phyloP scores from a whole-genome alignment of 2,329 filamentous ascomycete genomes.

The Venturia carpophila region DNA sequence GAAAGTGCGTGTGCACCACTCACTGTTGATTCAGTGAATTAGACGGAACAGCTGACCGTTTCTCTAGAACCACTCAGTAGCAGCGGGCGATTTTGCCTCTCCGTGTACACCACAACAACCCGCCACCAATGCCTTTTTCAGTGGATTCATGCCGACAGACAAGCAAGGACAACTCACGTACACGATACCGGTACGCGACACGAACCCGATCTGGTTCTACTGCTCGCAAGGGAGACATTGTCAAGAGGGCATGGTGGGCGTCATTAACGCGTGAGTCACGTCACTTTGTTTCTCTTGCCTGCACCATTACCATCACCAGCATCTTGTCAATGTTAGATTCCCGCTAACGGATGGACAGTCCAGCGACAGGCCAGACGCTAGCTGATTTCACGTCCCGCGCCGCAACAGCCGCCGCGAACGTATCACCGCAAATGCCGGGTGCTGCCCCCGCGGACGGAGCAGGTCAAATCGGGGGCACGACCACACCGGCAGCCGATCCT shows the following conservation, averaged over 20 bases:
- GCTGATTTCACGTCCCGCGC: conserved; percentile 8
- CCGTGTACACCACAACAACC: conserved; percentile 53
- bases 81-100: conserved; percentile 65
- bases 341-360: neutral
- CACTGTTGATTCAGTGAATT: too few relatives aligned
- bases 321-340: neutral
- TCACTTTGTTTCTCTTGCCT: neutral
- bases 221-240: conserved; percentile 70
- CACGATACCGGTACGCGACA: conserved; percentile 61
- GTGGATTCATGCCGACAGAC: conserved; percentile 51
- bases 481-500: neutral
- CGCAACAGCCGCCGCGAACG: conserved; percentile 5
- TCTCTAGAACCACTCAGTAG: conserved; percentile 63
- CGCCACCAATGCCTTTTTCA: conserved; percentile 51
- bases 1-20: conserved; percentile 28
- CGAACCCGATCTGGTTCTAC: conserved; percentile 69
- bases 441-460: neutral
- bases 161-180: conserved; percentile 51
- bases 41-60: neutral
- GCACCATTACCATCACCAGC: neutral
- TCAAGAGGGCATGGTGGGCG: conserved; percentile 65
- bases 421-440: neutral
- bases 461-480: neutral
- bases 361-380: conserved; percentile 17
- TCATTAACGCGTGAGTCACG: conserved; percentile 62